Conservation (phyloP, 2,329 filamentous ascomycete species). For the Aspergillus pseudoglaucus region DNA sequence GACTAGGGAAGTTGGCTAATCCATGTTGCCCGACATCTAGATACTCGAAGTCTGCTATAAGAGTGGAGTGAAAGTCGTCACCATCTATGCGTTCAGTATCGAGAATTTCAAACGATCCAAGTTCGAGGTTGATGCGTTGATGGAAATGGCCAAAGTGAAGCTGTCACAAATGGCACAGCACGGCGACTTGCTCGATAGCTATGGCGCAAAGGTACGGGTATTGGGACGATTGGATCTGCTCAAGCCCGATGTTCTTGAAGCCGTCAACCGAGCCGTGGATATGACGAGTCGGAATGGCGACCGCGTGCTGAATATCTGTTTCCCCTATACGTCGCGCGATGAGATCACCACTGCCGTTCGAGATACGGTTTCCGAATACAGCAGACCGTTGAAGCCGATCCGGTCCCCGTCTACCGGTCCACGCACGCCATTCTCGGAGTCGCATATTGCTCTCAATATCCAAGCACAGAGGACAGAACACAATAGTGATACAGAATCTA, state of each 20-base stretch:
- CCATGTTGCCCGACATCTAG: slow-evolving; percentile 34
- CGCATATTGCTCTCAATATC: slow-evolving; percentile 80
- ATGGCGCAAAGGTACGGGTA: slow-evolving; percentile 80
- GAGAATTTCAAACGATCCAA: slow-evolving; percentile 98
- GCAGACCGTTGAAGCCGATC: slow-evolving; percentile 55
- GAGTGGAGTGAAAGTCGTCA: slow-evolving; percentile 90
- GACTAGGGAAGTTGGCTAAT: background rate
- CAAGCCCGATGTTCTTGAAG: slow-evolving; percentile 78
- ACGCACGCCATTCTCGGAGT: slow-evolving; percentile 74
- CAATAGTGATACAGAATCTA: slow-evolving; percentile 45
- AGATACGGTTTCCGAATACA: slow-evolving; percentile 80
- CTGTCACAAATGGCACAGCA: slow-evolving; percentile 86
- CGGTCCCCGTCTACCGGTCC: slow-evolving; percentile 20
- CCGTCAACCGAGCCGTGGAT: slow-evolving; percentile 77
- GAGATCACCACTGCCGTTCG: slow-evolving; percentile 90
- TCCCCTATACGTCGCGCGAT: slow-evolving; percentile 91
- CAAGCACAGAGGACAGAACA: slow-evolving; percentile 50
- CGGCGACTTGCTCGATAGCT: slow-evolving; percentile 85
- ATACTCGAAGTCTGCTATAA: slow-evolving; percentile 98
- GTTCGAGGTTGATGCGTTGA: slow-evolving; percentile 92
- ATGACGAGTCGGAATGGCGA: slow-evolving; percentile 82
- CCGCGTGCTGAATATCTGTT: slow-evolving; percentile 84
- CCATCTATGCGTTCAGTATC: slow-evolving; percentile 97
- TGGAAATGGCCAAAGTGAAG: slow-evolving; percentile 97
- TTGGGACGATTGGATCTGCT: slow-evolving; percentile 79